These are phyloP conservation scores for Silene vulgaris DNA, from an alignment of 179 eudicot species.

Conservation along the genomic window DNA sequence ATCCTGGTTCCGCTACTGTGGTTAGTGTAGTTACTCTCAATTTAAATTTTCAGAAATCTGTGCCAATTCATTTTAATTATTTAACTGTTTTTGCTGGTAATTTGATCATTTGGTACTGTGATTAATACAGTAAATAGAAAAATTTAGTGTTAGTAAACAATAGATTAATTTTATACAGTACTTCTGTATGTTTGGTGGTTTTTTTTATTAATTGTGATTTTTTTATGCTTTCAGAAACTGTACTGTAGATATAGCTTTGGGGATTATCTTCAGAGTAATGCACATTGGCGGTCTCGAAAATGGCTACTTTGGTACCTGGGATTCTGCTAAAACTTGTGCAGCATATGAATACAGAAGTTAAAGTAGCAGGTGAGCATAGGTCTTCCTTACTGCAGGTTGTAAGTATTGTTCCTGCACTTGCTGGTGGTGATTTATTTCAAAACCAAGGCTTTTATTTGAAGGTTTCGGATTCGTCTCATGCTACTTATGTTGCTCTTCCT, in stretches of 20 bases:
- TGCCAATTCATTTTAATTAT: slow-evolving; percentile 13
- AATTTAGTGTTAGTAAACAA: not conserved
- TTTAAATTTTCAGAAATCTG: slow-evolving; percentile 22
- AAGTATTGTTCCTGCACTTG: slow-evolving; percentile 60
- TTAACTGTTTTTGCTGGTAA: slow-evolving; percentile 18
- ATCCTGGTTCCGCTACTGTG: no score
- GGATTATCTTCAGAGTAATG: slow-evolving; percentile 48
- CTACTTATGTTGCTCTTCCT: slow-evolving; percentile 69
- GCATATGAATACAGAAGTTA: slow-evolving; percentile 47
- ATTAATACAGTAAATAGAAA: not conserved
- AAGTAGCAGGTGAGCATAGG: slow-evolving; percentile 75
- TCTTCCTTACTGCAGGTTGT: slow-evolving; percentile 75
- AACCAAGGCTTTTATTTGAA: slow-evolving; percentile 65
- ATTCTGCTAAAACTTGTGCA: slow-evolving; percentile 57
- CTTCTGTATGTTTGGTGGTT: slow-evolving; percentile 5
- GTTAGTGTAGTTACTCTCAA: slow-evolving; percentile 16
- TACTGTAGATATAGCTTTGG: slow-evolving; percentile 27
- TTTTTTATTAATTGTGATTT: slow-evolving; percentile 12
- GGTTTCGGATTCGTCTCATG: slow-evolving; percentile 76
- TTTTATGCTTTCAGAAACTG: slow-evolving; percentile 22
- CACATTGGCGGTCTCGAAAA: slow-evolving; percentile 41
- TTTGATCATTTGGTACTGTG: slow-evolving; percentile 9
- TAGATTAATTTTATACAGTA: slow-evolving; percentile 6
- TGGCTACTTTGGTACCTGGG: slow-evolving; percentile 62
- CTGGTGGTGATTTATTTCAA: slow-evolving; percentile 53